phyloP scores from a whole-genome alignment of 495 filamentous ascomycete species.

The Xylaria flabelliformis region DNA sequence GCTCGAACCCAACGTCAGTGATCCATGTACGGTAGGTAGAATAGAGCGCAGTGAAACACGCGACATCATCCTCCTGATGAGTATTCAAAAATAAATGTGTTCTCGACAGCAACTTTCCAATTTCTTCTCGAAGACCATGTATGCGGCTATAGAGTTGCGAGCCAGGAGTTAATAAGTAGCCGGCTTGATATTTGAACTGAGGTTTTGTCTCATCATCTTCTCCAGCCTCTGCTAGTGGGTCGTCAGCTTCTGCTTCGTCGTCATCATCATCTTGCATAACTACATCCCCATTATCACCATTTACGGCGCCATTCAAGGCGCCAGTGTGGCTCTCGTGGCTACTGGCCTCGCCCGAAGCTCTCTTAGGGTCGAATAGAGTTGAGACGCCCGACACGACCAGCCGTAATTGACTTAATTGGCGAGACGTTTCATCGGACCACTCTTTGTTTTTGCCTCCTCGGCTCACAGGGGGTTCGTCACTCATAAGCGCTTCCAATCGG shows the following conservation, averaged over 20 bases:
- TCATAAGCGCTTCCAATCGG: conserved; percentile 75
- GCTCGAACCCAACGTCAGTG: conserved; percentile 93
- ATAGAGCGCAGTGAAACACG: conserved; percentile 92
- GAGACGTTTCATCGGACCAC: conserved; percentile 95
- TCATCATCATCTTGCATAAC: conserved; percentile 55
- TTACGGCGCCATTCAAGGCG: conserved; percentile 44
- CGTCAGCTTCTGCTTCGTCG: conserved; percentile 59
- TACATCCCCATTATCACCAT: conserved; percentile 48
- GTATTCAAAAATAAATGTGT: conserved; percentile 83
- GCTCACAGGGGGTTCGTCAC: conserved; percentile 82
- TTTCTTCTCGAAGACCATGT: conserved; percentile 77
- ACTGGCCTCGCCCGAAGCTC: conserved; percentile 60
- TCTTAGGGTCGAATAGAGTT: conserved; percentile 81
- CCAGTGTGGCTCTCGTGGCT: conserved; percentile 20
- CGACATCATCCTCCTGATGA: conserved; percentile 93
- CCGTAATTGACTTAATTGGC: conserved; percentile 84
- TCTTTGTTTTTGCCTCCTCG: conserved; percentile 95
- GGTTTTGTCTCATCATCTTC: conserved; percentile 85
- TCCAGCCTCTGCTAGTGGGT: conserved; percentile 68
- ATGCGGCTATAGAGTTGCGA: conserved; percentile 71
- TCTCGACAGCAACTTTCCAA: conserved; percentile 79
- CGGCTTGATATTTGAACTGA: conserved; percentile 82
- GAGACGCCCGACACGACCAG: conserved; percentile 88
- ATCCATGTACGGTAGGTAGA: conserved; percentile 96
- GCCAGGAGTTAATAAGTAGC: conserved; percentile 75